Base-by-base conservation (phyloP, 208 protist species). In the Leishmania turanica region DNA sequence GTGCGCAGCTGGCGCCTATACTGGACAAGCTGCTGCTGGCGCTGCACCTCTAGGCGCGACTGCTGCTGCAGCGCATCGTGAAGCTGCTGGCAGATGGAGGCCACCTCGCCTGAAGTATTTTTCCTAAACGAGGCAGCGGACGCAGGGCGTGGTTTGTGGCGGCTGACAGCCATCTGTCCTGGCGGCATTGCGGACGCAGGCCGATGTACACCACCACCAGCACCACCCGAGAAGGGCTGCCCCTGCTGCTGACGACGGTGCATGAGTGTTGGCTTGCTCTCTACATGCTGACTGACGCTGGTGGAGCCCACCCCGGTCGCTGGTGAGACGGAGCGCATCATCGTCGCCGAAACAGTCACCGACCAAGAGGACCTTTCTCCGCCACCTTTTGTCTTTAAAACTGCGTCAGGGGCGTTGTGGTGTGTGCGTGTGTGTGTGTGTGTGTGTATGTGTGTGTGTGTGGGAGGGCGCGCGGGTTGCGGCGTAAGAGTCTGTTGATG, bases 1-100 rank as follows among this genome's bases (percentile, higher is more conserved):
- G 75, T 71, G 19, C 90, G 90, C 24, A 96, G 87, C 19, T 58
- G 76, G 45, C 86, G 87, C 37, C 92, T 88, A 82, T 89, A 92
- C 74, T 78, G 75, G n/a, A 84, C 49, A 27, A 83, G 31, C 54
- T 78, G 79, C 34, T 81, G 82, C 79, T 91, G 86, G 53, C 89
- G 88, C 47, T 89, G 77, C 40, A 76, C 76, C 64, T 92, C 85
- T 40, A 92, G 42, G 34, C 65, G 82, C 17, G 83, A 78, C 54
- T 89, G 82, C 42, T 85, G 83, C 65, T 84, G 76, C 31, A 94
- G 78, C 27, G 74, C 74, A 58, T 88, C 85, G 5, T 74, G 58
- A 5, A 92, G 79, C 76, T 92, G 84, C 72, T 93, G 86, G 13
- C 87, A 73, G 34, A 96, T 82, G 72, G 87, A 89, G 68, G 80